phyloP scores from a whole-genome alignment of 305 asterid genomes.

The Coffea humblotiana region DNA sequence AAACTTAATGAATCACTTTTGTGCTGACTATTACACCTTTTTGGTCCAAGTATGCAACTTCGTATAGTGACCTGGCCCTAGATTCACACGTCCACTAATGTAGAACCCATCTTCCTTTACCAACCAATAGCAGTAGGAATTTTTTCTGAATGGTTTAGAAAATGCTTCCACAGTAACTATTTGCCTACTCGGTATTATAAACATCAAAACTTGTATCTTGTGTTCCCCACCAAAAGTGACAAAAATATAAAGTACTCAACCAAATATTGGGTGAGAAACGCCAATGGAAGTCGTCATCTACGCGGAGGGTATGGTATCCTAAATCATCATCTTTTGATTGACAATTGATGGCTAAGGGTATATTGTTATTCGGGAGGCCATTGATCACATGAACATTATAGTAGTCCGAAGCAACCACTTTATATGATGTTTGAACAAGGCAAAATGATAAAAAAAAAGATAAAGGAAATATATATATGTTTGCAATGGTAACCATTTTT shows the following conservation, averaged over 20 bases:
- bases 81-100: neutral
- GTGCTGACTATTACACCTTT: too few relatives aligned
- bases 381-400: too few relatives aligned
- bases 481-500: too few relatives aligned
- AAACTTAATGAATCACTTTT: neutral
- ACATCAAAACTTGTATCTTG: neutral
- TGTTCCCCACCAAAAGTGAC: neutral
- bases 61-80: neutral
- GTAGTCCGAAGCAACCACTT: too few relatives aligned
- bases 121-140: neutral
- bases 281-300: neutral
- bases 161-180: too few relatives aligned
- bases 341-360: neutral
- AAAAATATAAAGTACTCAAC: too few relatives aligned
- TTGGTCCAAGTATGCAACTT: neutral
- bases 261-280: neutral
- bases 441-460: too few relatives aligned
- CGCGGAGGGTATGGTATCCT: neutral
- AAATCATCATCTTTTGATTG: neutral
- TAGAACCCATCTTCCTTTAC: neutral
- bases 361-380: neutral
- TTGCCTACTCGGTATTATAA: neutral
- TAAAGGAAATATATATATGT: too few relatives aligned
- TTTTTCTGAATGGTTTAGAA: too few relatives aligned
- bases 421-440: too few relatives aligned